Conservation (phyloP, 1,284 basidiomycete species). For the Apiotrichum veenhuisii region DNA sequence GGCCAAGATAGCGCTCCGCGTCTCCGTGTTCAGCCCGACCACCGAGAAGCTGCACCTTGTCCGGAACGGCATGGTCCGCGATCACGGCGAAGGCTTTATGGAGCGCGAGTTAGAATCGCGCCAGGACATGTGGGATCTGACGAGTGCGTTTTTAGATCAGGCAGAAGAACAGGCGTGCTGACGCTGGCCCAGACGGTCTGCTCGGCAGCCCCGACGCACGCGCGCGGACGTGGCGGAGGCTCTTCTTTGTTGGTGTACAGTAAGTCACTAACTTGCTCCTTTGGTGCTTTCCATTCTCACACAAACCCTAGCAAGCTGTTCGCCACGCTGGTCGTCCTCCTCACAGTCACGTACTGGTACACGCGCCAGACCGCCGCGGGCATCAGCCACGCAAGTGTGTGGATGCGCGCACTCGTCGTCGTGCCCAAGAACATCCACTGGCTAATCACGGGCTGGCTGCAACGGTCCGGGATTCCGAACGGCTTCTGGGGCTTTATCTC, state of each 20-base stretch:
- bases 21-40: neutral
- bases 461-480: neutral
- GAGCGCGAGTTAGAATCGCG: too few species aligned
- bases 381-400: constrained; percentile 1
- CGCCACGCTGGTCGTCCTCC: neutral
- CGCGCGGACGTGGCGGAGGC: neutral
- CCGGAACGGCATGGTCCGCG: too few species aligned
- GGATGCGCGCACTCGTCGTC: neutral
- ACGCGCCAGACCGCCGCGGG: neutral
- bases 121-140: neutral
- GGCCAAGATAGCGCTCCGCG: neutral
- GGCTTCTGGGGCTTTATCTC: neutral
- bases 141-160: neutral
- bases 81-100: too few species aligned
- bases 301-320: neutral
- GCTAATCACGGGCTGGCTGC: neutral
- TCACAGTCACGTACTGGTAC: neutral
- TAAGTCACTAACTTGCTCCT: neutral
- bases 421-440: neutral
- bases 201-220: neutral
- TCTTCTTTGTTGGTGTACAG: neutral
- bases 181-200: neutral
- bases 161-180: neutral
- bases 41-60: too few species aligned
- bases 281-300: too few species aligned